These are phyloP conservation scores for Endoconidiophora laricicola DNA, from an alignment of 2,329 filamentous ascomycete genomes.

Conservation along the genomic window DNA sequence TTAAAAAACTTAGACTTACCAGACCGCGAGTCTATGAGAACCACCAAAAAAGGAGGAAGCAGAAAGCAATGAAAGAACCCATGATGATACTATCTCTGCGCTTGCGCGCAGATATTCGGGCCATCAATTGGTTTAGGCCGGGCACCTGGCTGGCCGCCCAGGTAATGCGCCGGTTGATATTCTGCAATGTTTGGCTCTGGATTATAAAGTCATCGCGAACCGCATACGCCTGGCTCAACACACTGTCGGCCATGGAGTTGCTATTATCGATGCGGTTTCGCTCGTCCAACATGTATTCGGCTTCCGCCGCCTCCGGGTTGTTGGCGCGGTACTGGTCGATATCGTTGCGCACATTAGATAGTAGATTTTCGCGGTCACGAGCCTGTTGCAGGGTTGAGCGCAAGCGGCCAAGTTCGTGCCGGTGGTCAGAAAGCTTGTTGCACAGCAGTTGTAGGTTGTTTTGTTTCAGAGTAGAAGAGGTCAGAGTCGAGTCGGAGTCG, in stretches of 20 bases:
- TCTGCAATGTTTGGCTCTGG: constrained; percentile 75
- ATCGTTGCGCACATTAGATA: constrained; percentile 79
- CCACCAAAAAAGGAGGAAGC: constrained; percentile 73
- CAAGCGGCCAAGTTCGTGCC: constrained; percentile 62
- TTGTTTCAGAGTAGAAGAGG: constrained; percentile 86
- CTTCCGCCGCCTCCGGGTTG: constrained; percentile 70
- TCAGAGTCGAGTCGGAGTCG: constrained; percentile 76
- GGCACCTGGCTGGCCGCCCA: constrained; percentile 80
- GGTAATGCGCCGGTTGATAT: constrained; percentile 80
- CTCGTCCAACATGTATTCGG: constrained; percentile 95
- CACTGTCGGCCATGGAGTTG: constrained; percentile 74
- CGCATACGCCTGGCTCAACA: constrained; percentile 89
- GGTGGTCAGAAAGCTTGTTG: constrained; percentile 77
- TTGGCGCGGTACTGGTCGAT: constrained; percentile 75
- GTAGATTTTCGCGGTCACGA: constrained; percentile 74
- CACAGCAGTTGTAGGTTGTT: constrained; percentile 86
- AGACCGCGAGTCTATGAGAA: constrained; percentile 25
- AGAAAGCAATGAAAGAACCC: constrained; percentile 78
- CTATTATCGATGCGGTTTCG: constrained; percentile 72
- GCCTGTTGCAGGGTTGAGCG: constrained; percentile 57
- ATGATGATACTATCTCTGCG: constrained; percentile 88
- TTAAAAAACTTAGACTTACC: background rate
- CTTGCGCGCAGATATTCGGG: constrained; percentile 86
- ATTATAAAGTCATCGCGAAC: constrained; percentile 81
- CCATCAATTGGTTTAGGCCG: constrained; percentile 81